Conservation (phyloP, 768 basidiomycete genomes). For the Podaxis mareebaensis region DNA sequence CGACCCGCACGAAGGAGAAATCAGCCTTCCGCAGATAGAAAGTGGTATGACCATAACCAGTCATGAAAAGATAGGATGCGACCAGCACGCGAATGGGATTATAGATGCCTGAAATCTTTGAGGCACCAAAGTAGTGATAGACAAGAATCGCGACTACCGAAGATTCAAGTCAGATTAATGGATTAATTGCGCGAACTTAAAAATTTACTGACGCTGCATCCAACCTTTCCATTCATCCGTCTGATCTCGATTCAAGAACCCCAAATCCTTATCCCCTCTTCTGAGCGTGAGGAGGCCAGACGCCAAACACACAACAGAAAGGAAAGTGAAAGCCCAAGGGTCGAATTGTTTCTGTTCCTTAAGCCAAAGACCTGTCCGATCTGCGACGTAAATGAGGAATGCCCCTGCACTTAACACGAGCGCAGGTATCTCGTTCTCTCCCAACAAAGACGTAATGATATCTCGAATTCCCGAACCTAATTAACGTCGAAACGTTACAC, state of each 20-base stretch:
- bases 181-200: neutral
- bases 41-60: constrained; percentile 86
- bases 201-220: constrained; percentile 80
- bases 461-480: constrained; percentile 9
- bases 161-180: constrained; percentile 15
- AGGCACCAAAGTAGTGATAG: constrained; percentile 91
- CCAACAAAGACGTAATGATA: constrained; percentile 6
- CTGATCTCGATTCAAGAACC: constrained; percentile 89
- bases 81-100: constrained; percentile 89
- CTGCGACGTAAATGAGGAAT: constrained; percentile 70
- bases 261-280: constrained; percentile 77
- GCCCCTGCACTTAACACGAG: constrained; percentile 21
- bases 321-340: constrained; percentile 62
- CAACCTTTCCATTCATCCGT: constrained; percentile 98
- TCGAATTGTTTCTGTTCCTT: constrained; percentile 89
- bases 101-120: constrained; percentile 89
- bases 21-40: constrained; percentile 91
- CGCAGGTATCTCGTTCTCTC: constrained; percentile 17
- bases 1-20: constrained; percentile 76
- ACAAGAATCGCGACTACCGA: constrained; percentile 79
- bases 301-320: constrained; percentile 53
- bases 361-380: constrained; percentile 84
- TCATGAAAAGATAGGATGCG: constrained; percentile 90
- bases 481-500: neutral
- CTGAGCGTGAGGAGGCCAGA: constrained; percentile 67